These are phyloP conservation scores for Syzygium aqueum DNA, from an alignment of 345 rosid genomes.

Conservation along the genomic window DNA sequence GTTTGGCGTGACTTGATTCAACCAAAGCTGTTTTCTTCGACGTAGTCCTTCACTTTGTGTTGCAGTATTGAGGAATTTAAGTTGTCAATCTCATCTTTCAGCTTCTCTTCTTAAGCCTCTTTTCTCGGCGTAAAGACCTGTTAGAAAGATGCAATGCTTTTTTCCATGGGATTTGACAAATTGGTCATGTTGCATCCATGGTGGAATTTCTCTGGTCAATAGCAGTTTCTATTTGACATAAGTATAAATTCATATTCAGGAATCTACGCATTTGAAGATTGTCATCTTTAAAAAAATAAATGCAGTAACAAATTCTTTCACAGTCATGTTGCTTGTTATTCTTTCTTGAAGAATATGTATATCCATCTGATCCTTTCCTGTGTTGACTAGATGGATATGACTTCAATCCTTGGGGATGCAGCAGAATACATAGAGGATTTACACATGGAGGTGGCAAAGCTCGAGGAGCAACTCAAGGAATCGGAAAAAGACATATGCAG, in stretches of 20 bases:
- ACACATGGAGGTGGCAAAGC: constrained; percentile 31
- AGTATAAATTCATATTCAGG: not conserved
- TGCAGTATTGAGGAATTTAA: not conserved
- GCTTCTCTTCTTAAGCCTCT: not conserved
- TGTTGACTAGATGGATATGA: constrained; percentile 57
- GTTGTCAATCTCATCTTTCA: not conserved
- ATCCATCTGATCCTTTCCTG: constrained; percentile 2
- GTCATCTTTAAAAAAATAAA: not conserved
- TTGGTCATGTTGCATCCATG: not conserved
- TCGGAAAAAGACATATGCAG: constrained; percentile 28
- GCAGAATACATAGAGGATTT: constrained; percentile 55
- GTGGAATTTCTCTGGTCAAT: not conserved
- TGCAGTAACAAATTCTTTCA: not conserved
- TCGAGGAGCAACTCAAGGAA: constrained; percentile 52
- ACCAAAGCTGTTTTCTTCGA: not conserved
- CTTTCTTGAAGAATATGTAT: not conserved
- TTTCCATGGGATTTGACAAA: not conserved
- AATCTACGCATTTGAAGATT: not conserved
- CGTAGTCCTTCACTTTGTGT: not conserved
- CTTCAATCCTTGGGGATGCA: constrained; percentile 65
- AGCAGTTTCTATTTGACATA: not conserved
- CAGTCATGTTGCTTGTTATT: not conserved
- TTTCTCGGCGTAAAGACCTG: not conserved
- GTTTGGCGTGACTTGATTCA: not conserved
- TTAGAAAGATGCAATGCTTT: not conserved